Percentiles rank a stretch among this genome's conserved stretches.
Evolutionary conservation across 2,329 filamentous ascomycete genomes (phyloP).

Genomic region (Microcera coccophila): DNA sequence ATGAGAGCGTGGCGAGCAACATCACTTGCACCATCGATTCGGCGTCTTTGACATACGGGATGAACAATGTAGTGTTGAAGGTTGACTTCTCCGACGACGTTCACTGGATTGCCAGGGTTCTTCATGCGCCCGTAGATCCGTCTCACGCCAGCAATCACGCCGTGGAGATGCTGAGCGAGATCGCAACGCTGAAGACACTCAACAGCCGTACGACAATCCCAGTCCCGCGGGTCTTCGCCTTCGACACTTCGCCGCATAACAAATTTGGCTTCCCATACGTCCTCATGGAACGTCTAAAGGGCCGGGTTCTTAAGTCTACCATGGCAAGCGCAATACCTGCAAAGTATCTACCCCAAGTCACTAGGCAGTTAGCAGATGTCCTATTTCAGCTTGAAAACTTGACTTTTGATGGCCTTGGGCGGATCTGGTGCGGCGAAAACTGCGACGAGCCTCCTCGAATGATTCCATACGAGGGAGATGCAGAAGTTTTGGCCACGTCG

Average conservation of each 20-base stretch:
- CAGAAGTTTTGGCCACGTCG: constrained; percentile 24
- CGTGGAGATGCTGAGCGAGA: constrained; percentile 23
- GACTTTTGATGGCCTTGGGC: constrained; percentile 24
- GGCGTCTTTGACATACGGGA: constrained; percentile 17
- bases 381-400: constrained; percentile 23
- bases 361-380: constrained; percentile 22
- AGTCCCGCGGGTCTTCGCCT: constrained; percentile 20
- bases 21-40: constrained; percentile 10
- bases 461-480: constrained; percentile 18
- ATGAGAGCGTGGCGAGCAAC: constrained; percentile 7
- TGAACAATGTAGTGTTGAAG: constrained; percentile 25
- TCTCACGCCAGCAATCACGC: constrained; percentile 9
- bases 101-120: constrained; percentile 24
- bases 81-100: constrained; percentile 25
- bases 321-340: constrained; percentile 16
- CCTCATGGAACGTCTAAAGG: constrained; percentile 23
- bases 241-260: constrained; percentile 17
- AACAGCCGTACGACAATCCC: constrained; percentile 19
- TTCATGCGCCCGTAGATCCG: too few species aligned
- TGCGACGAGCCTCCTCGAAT: constrained; percentile 20
- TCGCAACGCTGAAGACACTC: constrained; percentile 25
- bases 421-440: constrained; percentile 25
- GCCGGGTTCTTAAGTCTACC: constrained; percentile 10
- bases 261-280: constrained; percentile 25
- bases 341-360: constrained; percentile 19